phyloP scores from a whole-genome alignment of 1,284 basidiomycete genomes.

The Malassezia nana region DNA sequence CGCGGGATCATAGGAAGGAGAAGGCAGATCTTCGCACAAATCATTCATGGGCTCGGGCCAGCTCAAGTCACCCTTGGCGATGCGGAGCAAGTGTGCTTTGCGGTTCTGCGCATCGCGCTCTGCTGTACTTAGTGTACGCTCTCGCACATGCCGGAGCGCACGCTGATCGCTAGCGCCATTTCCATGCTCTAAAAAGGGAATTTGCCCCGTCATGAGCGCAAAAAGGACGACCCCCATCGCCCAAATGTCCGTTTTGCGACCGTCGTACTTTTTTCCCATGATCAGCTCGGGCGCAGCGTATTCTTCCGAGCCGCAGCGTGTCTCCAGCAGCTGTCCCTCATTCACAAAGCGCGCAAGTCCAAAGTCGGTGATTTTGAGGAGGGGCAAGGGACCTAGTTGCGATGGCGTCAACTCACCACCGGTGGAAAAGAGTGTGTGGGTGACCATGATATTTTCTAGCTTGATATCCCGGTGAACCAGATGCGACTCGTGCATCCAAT shows the following conservation, averaged over 20 bases:
- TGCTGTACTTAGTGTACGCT: slow-evolving; percentile 15
- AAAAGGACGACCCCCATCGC: slow-evolving; percentile 75
- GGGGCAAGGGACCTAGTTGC: slow-evolving; percentile 52
- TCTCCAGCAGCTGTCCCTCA: slow-evolving; percentile 63
- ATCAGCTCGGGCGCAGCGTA: slow-evolving; percentile 87
- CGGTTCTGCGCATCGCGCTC: slow-evolving; percentile 30
- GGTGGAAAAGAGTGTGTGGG: slow-evolving; percentile 23
- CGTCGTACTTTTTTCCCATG: slow-evolving; percentile 67
- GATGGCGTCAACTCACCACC: slow-evolving; percentile 19
- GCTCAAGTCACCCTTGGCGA: slow-evolving; percentile 44
- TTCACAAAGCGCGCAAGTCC: slow-evolving; percentile 78
- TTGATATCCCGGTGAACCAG: slow-evolving; percentile 88
- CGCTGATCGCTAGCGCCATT: slow-evolving; percentile 5
- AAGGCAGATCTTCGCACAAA: slow-evolving; percentile 18
- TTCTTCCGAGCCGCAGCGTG: slow-evolving; percentile 79
- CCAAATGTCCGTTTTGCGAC: slow-evolving; percentile 78
- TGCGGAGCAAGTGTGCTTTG: slow-evolving; percentile 40
- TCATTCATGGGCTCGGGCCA: slow-evolving; percentile 49
- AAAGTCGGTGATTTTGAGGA: slow-evolving; percentile 82
- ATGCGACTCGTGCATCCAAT: slow-evolving; percentile 78
- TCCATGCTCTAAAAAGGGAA: slow-evolving; percentile 49
- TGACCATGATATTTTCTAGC: slow-evolving; percentile 59
- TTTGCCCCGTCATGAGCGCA: slow-evolving; percentile 59
- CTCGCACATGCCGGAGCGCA: neutral
- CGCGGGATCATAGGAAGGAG: slow-evolving; percentile 16